Percentiles rank a stretch among this genome's conserved stretches.
Evolutionary conservation across 495 filamentous ascomycete species (phyloP).

Genomic region (Annulohypoxylon maeteangense): DNA sequence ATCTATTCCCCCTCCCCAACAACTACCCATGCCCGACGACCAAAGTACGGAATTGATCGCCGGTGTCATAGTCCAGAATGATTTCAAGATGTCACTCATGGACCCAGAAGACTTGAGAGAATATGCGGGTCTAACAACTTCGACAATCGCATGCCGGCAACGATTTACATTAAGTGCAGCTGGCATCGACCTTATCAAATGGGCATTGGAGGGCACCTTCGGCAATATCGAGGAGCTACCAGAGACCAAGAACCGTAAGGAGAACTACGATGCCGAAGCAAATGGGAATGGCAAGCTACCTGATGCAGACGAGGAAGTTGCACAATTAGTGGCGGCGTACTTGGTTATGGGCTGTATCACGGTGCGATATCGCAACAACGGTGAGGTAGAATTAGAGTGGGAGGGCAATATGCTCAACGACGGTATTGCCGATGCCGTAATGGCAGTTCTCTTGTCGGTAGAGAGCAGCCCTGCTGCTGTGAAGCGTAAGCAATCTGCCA

Average conservation of each 20-base stretch:
- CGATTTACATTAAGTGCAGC: conserved; percentile 85
- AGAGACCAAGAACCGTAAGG: conserved; percentile 52
- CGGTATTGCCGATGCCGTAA: conserved; percentile 93
- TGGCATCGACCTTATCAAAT: conserved; percentile 88
- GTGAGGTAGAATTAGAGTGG: conserved; percentile 93
- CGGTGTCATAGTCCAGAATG: conserved; percentile 94
- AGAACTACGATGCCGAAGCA: conserved; percentile 28
- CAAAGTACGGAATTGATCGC: conserved; percentile 69
- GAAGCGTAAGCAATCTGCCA: conserved; percentile 70
- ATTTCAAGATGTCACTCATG: conserved; percentile 96
- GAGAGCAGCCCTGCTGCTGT: conserved; percentile 96
- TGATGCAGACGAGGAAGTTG: conserved; percentile 68
- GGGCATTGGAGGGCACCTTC: conserved; percentile 94
- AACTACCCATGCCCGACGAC: conserved; percentile 37
- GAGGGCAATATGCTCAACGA: conserved; percentile 98
- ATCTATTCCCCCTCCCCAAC: conserved; percentile 72
- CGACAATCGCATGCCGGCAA: conserved; percentile 91
- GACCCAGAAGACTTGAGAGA: conserved; percentile 94
- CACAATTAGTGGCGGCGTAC: conserved; percentile 67
- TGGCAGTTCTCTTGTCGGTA: conserved; percentile 87
- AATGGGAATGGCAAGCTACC: conserved; percentile 58
- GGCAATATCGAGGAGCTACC: conserved; percentile 80
- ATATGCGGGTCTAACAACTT: conserved; percentile 94
- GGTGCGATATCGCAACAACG: conserved; percentile 72
- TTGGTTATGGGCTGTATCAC: conserved; percentile 91